Evolutionary conservation across 805 yeast genomes (phyloP), one percentile per base, ranked within the genome.

Genomic region (Starmera pachycereana): DNA sequence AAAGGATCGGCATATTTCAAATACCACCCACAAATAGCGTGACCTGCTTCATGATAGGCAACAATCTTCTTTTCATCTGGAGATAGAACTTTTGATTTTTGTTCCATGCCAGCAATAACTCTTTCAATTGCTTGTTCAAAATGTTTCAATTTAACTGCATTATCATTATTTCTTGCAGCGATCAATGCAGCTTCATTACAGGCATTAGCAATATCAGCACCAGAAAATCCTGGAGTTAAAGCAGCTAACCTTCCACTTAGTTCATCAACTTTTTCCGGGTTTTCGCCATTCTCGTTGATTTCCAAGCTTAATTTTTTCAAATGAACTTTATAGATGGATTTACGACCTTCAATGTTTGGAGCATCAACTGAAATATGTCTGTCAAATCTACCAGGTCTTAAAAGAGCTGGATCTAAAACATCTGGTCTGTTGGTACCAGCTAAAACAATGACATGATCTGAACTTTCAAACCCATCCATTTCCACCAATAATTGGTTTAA

Each of bases 21-120:
- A 57, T 68, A 86, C 97, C 96, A 89, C 18, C 96, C 97, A 62
- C 96, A 84, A 37, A 88, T 81, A 4, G 97, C 97, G 60, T 88
- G 97, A 0, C 97, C 97, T 2, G 97, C 97, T 63, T 88, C 97
- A 61, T 88, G 97, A 57, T 84, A 88, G 0, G 96, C 96, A 37
- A 88, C 96, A 29, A 84, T 75, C 48, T 68, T 76, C 67, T 86
- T 84, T 60, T 89, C 95, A 30, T 81, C 85, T 9, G 81, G 79
- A 6, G 85, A 77, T 39, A 88, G 67, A 8, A 89, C 78, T 57
- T 80, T 76, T 1, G 92, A 76, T 56, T 85, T 85, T 62, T 82
- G 81, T 58, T 88, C 96, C 36, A 89, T 65, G n/a, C 97, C 97
- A 10, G 94, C 96, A 63, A 88, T 79, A 37, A 88, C 96, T 55